Conservation (phyloP, 306 rosid species). For the Fragaria vesca region DNA sequence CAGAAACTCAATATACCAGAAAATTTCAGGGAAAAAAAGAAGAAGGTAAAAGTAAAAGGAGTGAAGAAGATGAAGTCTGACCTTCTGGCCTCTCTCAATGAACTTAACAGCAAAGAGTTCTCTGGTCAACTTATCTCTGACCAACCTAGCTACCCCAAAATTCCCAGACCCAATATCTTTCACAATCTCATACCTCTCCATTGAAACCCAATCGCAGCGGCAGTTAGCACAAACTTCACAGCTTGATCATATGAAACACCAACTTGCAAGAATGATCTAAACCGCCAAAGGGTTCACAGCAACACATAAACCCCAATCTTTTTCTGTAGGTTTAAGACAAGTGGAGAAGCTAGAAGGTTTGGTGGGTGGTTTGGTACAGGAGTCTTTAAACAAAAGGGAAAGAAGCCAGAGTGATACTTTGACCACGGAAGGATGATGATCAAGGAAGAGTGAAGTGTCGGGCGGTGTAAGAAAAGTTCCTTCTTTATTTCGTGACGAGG, state of each 20-base stretch:
- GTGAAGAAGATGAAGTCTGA: slow-evolving; percentile 24
- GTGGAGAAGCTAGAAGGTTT: not conserved
- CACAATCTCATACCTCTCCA: slow-evolving; percentile 82
- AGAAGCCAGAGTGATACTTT: not conserved
- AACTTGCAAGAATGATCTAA: not conserved
- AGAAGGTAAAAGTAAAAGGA: not conserved
- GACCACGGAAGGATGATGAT: not conserved
- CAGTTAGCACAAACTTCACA: not conserved
- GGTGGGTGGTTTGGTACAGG: not conserved
- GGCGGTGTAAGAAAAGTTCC: not conserved
- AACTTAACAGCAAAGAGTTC: slow-evolving; percentile 73
- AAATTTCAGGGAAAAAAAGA: not conserved
- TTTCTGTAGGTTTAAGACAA: not conserved
- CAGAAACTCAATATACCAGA: not conserved
- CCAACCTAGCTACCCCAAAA: slow-evolving; percentile 76
- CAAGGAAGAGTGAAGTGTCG: not conserved
- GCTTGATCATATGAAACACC: not conserved
- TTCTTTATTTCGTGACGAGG: not conserved
- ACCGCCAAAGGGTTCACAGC: not conserved
- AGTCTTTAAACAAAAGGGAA: not conserved
- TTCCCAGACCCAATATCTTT: slow-evolving; percentile 80
- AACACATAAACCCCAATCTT: not conserved
- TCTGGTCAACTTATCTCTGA: slow-evolving; percentile 46
- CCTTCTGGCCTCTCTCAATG: slow-evolving; percentile 83
- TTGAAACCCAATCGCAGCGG: slow-evolving; percentile 5